Conservation (phyloP, 192 early-diverging fungal species). For the Thoreauomyces humboldtii region DNA sequence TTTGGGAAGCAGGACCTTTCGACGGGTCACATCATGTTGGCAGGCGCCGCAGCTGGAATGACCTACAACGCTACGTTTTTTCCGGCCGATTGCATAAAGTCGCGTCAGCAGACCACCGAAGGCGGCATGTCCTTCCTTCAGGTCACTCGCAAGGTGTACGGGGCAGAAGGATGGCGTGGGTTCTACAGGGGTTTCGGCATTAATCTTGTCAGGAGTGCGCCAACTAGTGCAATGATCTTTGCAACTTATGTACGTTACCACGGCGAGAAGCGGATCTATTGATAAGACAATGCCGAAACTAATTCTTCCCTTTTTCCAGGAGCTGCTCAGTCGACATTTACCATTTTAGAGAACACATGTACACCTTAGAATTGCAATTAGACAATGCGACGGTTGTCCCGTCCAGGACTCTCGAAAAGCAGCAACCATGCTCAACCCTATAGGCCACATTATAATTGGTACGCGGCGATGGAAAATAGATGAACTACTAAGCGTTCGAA, state of each 20-base stretch:
- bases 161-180: slow-evolving; percentile 71
- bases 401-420: too few species aligned
- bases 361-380: too few species aligned
- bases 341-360: too few species aligned
- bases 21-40: slow-evolving; percentile 71
- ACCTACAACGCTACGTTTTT: slow-evolving; percentile 83
- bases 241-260: slow-evolving; percentile 80
- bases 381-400: too few species aligned
- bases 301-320: slow-evolving; percentile 11
- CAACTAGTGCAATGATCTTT: slow-evolving; percentile 95
- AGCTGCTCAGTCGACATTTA: slow-evolving; percentile 25
- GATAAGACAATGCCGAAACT: background rate
- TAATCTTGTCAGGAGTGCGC: slow-evolving; percentile 82
- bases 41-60: slow-evolving; percentile 90
- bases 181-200: slow-evolving; percentile 95
- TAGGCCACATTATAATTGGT: too few species aligned
- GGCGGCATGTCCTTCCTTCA: slow-evolving; percentile 48
- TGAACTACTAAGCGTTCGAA: too few species aligned
- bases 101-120: slow-evolving; percentile 79
- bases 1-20: slow-evolving; percentile 67
- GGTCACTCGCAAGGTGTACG: slow-evolving; percentile 69
- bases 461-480: too few species aligned
- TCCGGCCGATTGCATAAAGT: slow-evolving; percentile 93
- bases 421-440: too few species aligned
- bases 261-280: background rate